Conservation (phyloP, 2,329 filamentous ascomycete genomes). For the Nemania diffusa region DNA sequence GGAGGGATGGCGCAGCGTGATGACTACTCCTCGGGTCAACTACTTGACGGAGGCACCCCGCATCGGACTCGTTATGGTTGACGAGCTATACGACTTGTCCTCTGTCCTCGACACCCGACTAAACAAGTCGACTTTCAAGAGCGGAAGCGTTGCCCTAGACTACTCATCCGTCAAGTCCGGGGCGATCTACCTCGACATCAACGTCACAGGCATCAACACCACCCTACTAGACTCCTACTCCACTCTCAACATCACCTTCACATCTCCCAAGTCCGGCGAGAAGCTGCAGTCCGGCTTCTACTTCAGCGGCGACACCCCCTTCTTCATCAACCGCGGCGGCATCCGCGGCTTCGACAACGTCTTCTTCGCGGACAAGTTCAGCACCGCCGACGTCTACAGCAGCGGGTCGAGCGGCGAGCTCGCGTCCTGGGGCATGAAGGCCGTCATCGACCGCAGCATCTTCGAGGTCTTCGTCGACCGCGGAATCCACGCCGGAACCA, state of each 20-base stretch:
- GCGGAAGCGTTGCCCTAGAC: slow-evolving; percentile 60
- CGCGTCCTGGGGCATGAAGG: slow-evolving; percentile 52
- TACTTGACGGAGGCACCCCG: slow-evolving; percentile 62
- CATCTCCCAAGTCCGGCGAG: slow-evolving; percentile 60
- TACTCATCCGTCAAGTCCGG: slow-evolving; percentile 61
- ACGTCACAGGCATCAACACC: slow-evolving; percentile 53
- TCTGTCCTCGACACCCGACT: slow-evolving; percentile 59
- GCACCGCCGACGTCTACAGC: slow-evolving; percentile 43
- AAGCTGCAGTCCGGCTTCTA: slow-evolving; percentile 60
- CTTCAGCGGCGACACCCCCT: slow-evolving; percentile 59
- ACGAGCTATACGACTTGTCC: slow-evolving; percentile 59
- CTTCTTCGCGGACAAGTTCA: slow-evolving; percentile 66
- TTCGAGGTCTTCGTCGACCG: slow-evolving; percentile 66
- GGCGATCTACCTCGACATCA: slow-evolving; percentile 65
- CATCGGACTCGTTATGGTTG: slow-evolving; percentile 63
- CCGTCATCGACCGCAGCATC: slow-evolving; percentile 64
- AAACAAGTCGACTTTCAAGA: slow-evolving; percentile 58
- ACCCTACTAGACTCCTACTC: slow-evolving; percentile 39
- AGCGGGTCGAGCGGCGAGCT: slow-evolving; percentile 4
- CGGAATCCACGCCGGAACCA: slow-evolving; percentile 60
- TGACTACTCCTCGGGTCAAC: slow-evolving; percentile 63
- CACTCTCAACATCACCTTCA: slow-evolving; percentile 64
- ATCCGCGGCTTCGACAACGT: slow-evolving; percentile 62
- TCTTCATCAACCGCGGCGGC: slow-evolving; percentile 62
- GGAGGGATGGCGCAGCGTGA: slow-evolving; percentile 64